Evolutionary conservation across 2,329 filamentous ascomycete species (phyloP).

Genomic region (Phialophora chinensis): DNA sequence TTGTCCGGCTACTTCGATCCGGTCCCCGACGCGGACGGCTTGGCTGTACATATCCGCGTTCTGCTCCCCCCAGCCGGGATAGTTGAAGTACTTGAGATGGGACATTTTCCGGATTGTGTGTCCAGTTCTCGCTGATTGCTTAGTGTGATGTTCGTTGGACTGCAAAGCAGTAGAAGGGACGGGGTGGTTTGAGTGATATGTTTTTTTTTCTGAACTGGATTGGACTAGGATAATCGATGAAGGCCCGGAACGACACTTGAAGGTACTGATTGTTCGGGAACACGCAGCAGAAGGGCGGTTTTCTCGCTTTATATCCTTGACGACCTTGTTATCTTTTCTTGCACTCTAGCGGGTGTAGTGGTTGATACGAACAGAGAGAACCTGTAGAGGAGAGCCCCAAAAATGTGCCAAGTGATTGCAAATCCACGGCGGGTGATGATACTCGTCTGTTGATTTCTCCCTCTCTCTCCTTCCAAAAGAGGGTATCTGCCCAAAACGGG

Average conservation of each 20-base stretch:
- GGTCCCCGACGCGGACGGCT: slow-evolving; percentile 56
- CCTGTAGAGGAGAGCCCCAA: too few species aligned
- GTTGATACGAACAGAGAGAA: too few species aligned
- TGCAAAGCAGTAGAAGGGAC: too few species aligned
- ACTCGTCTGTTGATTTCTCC: too few species aligned
- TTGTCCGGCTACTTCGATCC: slow-evolving; percentile 56
- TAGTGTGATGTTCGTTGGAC: neutral
- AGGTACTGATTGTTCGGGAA: neutral
- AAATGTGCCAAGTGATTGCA: too few species aligned
- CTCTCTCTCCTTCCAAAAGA: too few species aligned
- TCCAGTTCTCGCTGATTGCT: neutral
- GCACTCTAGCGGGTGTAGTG: too few species aligned
- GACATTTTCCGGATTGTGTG: neutral
- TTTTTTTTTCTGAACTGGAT: neutral
- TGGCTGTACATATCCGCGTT: slow-evolving; percentile 50
- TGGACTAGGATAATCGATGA: too few species aligned
- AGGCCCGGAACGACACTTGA: neutral
- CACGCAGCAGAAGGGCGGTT: neutral
- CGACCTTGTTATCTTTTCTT: neutral
- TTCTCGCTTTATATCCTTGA: neutral
- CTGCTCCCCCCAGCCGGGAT: slow-evolving; percentile 3
- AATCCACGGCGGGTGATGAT: too few species aligned
- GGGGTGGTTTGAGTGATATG: neutral
- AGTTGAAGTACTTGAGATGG: slow-evolving; percentile 15
- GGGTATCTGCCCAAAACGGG: too few species aligned